phyloP scores from a whole-genome alignment of 176 grass and related monocot species.

The Lolium multiflorum region DNA sequence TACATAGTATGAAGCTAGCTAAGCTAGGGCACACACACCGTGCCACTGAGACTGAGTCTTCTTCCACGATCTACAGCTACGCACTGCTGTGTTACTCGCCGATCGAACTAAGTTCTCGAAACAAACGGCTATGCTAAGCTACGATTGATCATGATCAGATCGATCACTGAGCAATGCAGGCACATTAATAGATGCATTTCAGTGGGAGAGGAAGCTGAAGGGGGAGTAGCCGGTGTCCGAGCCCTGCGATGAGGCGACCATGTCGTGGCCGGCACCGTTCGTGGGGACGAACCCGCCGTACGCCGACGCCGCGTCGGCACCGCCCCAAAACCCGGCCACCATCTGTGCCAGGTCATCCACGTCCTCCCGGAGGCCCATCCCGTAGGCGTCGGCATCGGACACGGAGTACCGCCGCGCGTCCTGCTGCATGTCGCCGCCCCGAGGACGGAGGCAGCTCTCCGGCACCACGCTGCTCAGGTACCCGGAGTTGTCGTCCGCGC shows the following conservation, averaged over 20 bases:
- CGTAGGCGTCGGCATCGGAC: constrained; percentile 64
- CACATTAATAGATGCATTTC: not conserved
- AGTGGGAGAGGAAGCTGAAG: constrained; percentile 66
- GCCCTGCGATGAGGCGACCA: constrained; percentile 45
- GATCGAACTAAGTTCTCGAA: constrained; percentile 29
- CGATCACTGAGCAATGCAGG: not conserved
- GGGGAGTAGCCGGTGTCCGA: constrained; percentile 53
- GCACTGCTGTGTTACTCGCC: constrained; percentile 16
- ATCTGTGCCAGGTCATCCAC: constrained; percentile 63
- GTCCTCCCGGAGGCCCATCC: constrained; percentile 62
- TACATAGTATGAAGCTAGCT: constrained; percentile 40
- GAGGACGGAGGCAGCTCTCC: constrained; percentile 76
- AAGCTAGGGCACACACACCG: constrained; percentile 42
- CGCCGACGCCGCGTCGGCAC: not conserved
- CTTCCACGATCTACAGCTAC: constrained; percentile 30
- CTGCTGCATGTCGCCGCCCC: constrained; percentile 49
- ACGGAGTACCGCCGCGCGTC: constrained; percentile 60
- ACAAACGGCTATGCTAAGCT: not conserved
- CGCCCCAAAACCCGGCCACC: constrained; percentile 64
- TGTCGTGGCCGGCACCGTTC: constrained; percentile 38
- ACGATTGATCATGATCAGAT: constrained; percentile 1
- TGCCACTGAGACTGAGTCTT: constrained; percentile 36
- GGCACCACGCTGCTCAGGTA: constrained; percentile 97
- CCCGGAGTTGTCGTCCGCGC: constrained; percentile 81
- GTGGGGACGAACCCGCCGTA: constrained; percentile 46